Conservation (phyloP, 139 green algal genomes). For the Auxenochlorella protothecoides region DNA sequence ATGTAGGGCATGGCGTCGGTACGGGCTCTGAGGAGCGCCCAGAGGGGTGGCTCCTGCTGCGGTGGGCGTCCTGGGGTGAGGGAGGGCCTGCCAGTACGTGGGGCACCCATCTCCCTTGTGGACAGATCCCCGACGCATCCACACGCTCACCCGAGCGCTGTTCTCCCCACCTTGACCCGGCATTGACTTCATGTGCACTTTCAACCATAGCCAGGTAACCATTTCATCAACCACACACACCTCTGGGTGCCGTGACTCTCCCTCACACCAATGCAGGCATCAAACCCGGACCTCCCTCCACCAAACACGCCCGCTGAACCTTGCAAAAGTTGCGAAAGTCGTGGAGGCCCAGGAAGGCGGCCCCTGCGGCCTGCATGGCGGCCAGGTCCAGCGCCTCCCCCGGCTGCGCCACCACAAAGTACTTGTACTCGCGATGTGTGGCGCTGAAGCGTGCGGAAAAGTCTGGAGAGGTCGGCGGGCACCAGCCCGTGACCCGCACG, state of each 20-base stretch:
- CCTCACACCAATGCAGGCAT: neutral
- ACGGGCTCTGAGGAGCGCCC: too few relatives aligned
- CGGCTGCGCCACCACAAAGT: slow-evolving; percentile 61
- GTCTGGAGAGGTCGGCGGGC: slow-evolving; percentile 1
- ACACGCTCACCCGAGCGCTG: too few relatives aligned
- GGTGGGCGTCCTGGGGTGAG: too few relatives aligned
- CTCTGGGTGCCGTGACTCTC: too few relatives aligned
- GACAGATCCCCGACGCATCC: too few relatives aligned
- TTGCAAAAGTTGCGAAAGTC: slow-evolving; percentile 98
- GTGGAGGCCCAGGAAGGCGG: slow-evolving; percentile 69
- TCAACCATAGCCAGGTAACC: too few relatives aligned
- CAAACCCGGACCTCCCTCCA: slow-evolving; percentile 17
- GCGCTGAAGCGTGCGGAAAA: slow-evolving; percentile 70
- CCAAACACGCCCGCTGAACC: slow-evolving; percentile 21
- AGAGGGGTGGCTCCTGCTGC: too few relatives aligned
- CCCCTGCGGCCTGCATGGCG: slow-evolving; percentile 63
- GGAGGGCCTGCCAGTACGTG: too few relatives aligned
- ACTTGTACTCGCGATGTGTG: slow-evolving; percentile 74
- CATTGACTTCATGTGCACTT: too few relatives aligned
- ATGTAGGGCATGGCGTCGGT: neutral
- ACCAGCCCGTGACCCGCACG: slow-evolving; percentile 78
- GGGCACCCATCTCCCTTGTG: too few relatives aligned
- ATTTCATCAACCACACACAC: too few relatives aligned
- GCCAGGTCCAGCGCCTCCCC: slow-evolving; percentile 45
- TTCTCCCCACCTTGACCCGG: too few relatives aligned